phyloP scores from a whole-genome alignment of 805 yeast genomes.

The Starmerella sirachaensis region DNA sequence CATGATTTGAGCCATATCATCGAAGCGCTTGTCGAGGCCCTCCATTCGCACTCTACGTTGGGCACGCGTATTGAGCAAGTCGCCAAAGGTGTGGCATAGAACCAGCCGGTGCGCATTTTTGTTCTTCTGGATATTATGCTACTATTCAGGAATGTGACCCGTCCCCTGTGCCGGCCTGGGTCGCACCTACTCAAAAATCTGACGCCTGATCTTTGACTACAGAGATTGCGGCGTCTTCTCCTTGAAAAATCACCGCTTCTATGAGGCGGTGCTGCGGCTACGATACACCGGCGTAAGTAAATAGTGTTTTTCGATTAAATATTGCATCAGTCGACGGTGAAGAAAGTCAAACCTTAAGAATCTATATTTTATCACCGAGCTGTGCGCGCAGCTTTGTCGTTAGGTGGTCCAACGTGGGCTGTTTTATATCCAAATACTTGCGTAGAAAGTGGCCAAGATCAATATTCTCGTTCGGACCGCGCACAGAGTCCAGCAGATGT shows the following conservation, averaged over 20 bases:
- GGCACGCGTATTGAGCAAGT: constrained; percentile 27
- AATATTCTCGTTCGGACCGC: constrained; percentile 75
- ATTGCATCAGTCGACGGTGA: neutral
- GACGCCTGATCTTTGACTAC: no score
- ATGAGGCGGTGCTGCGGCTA: no score
- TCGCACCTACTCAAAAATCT: no score
- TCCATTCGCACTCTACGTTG: constrained; percentile 22
- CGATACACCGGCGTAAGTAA: no score
- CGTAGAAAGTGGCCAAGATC: constrained; percentile 73
- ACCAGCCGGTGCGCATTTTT: neutral
- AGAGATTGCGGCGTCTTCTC: no score
- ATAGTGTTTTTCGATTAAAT: neutral
- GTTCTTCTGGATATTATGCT: neutral
- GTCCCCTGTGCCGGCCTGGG: no score
- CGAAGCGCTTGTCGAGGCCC: constrained; percentile 22
- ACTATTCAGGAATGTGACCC: no score
- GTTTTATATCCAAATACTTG: constrained; percentile 31
- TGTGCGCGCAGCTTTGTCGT: constrained; percentile 22
- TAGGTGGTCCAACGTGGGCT: constrained; percentile 18
- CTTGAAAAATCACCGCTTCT: no score
- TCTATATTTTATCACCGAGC: constrained; percentile 12
- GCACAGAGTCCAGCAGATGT: constrained; percentile 9
- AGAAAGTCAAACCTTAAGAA: neutral
- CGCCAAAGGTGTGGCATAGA: constrained; percentile 27
- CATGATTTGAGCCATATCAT: constrained; percentile 20